Conservation (phyloP, 1,284 basidiomycete species). For the Pulveroboletus sp. region DNA sequence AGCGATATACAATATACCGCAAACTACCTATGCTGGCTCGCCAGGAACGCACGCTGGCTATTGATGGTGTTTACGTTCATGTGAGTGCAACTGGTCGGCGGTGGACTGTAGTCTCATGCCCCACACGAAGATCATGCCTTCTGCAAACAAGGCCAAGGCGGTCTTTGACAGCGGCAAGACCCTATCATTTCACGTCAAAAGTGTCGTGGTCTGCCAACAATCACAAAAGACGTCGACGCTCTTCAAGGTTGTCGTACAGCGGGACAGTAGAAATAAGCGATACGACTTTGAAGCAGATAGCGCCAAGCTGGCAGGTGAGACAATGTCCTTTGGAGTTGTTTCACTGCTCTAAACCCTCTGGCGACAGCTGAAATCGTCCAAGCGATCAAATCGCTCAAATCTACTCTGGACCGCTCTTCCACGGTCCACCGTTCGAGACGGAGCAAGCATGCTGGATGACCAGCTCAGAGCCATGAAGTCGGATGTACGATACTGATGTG, state of each 20-base stretch:
- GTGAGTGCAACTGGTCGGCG: conserved; percentile 47
- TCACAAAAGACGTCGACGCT: conserved; percentile 77
- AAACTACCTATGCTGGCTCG: conserved; percentile 93
- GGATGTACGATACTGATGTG: background rate
- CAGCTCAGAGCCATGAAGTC: background rate
- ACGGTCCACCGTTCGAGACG: conserved; percentile 58
- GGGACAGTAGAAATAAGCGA: conserved; percentile 79
- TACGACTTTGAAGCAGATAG: conserved; percentile 98
- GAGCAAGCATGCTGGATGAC: conserved; percentile 50
- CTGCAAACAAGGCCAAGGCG: conserved; percentile 75
- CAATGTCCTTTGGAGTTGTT: background rate
- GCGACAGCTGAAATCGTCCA: conserved; percentile 68
- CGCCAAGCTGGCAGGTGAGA: conserved; percentile 75
- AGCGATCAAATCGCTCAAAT: conserved; percentile 61
- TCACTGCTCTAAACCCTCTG: background rate
- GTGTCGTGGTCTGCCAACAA: conserved; percentile 82
- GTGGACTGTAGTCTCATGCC: conserved; percentile 1
- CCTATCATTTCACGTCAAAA: conserved; percentile 89
- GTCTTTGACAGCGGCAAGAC: conserved; percentile 90
- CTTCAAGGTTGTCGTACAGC: conserved; percentile 83
- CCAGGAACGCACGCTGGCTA: conserved; percentile 88
- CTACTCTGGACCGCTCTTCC: conserved; percentile 56
- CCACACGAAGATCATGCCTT: conserved; percentile 79
- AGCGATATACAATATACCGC: conserved; percentile 94
- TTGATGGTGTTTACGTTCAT: conserved; percentile 95